Base-by-base conservation (phyloP, 2,329 filamentous ascomycete species). In the Elsinoe necatrix region DNA sequence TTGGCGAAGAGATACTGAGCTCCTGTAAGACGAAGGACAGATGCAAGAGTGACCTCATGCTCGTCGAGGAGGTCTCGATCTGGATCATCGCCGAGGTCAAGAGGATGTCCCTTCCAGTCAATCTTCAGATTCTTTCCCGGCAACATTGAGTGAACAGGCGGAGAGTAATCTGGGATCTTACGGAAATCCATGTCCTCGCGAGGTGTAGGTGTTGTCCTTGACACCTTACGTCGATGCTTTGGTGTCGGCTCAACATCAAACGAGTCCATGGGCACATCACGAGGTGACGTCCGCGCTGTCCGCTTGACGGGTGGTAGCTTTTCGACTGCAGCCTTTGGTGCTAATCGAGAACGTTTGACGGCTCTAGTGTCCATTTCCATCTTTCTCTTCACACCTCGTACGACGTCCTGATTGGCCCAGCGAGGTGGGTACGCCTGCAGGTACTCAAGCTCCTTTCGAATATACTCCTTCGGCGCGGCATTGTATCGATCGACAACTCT, bases 1-100 rank as follows among this genome's bases (percentile, higher is more conserved):
- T 96, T 97, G 76, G 87, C 93, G 59, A 87, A 91, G 21, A 97
- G 79, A 67, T 96, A 97, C 11, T 87, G 92, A 16, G 88, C 87
- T 69, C 87, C 92, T 62, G 88, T 87, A 31, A 97, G 81, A 56
- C 90, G 83, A 27, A 96, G 79, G 50, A 84, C 87, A 45, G 86
- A 83, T 9, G 90, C 90, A 27, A 95, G 78, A 16, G 77, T 75
- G 27, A 91, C 67, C 73, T 97, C 92, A 59, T 90, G 86, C 4
- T 83, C 80, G 68, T 93, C 88, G 41, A 96, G 81, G 37, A 89
- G 75, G 57, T 82, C 69, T 21, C 79, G 77, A 64, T 91, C 77
- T 5, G 86, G 82, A 65, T 95, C 89, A 58, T 79, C 77, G 69
- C 78, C 81, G 45, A 95, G 81, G 66, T 95, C 86, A 61, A 93